These are phyloP conservation scores for Picea glauca DNA, from an alignment of 75 land plant species.

Conservation along the genomic window DNA sequence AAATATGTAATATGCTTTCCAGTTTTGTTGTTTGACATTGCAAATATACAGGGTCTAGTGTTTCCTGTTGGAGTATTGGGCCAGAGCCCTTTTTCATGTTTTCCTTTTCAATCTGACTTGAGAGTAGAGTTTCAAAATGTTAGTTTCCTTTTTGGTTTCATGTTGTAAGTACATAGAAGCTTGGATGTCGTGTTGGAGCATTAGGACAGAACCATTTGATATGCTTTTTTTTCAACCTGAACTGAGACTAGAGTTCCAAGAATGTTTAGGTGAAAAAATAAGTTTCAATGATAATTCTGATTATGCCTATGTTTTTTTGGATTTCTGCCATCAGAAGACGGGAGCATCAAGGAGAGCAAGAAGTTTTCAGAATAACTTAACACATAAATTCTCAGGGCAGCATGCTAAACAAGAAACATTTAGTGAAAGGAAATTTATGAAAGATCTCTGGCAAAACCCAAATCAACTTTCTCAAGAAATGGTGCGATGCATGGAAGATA, in stretches of 20 bases:
- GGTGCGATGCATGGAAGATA: constrained; percentile 83
- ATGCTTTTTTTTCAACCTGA: neutral
- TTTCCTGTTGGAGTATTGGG: constrained; percentile 4
- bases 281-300: neutral
- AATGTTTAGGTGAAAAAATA: neutral
- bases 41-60: neutral
- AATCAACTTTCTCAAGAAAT: constrained; percentile 84
- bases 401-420: neutral
- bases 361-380: constrained; percentile 1
- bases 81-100: too few species aligned
- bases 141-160: neutral
- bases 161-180: neutral
- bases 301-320: neutral
- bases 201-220: neutral
- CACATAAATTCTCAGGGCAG: neutral
- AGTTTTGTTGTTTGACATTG: neutral
- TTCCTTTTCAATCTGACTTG: neutral
- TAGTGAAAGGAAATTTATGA: constrained; percentile 2
- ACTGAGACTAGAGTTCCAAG: neutral
- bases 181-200: neutral
- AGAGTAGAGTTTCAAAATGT: neutral
- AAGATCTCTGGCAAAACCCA: constrained; percentile 51
- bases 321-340: neutral
- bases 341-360: constrained; percentile 1
- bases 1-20: neutral